Evolutionary conservation across 2,329 filamentous ascomycete species (phyloP).

Genomic region (Alternaria infectoria): DNA sequence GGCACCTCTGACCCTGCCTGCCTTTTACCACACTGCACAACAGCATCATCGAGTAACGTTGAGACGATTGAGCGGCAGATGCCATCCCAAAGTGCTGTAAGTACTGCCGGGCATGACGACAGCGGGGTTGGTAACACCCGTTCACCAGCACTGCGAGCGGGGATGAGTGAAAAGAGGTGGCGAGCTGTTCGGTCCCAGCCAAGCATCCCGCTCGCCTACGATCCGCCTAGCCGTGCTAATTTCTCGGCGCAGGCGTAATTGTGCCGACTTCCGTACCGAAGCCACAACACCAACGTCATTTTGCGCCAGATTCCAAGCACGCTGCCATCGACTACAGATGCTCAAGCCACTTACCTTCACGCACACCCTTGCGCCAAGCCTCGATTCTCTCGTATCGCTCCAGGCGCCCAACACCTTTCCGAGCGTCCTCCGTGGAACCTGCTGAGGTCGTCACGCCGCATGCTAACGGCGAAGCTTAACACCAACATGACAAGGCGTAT

Average conservation of each 20-base stretch:
- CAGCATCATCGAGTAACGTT: not conserved
- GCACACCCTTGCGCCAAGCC: conserved; percentile 21
- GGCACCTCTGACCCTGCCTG: not conserved
- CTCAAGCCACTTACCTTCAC: conserved; percentile 10
- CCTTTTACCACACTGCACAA: not conserved
- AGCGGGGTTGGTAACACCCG: not conserved
- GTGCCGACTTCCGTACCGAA: conserved; percentile 22
- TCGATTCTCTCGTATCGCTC: conserved; percentile 10
- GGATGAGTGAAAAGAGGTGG: conserved; percentile 3
- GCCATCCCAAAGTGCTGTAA: not conserved
- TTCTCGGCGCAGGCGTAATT: conserved; percentile 14
- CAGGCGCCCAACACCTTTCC: not conserved
- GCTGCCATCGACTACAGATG: conserved; percentile 1
- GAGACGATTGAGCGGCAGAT: not conserved
- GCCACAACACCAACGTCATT: conserved; percentile 24
- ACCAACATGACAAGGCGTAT: conserved; percentile 21
- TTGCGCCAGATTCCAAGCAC: conserved; percentile 14
- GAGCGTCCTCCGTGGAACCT: conserved; percentile 7
- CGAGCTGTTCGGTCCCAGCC: not conserved
- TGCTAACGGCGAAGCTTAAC: conserved; percentile 35
- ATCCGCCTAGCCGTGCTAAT: conserved; percentile 26
- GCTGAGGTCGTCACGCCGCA: conserved; percentile 17
- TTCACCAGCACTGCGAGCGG: not conserved
- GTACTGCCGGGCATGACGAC: conserved; percentile 7
- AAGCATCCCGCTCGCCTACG: conserved; percentile 20